Evolutionary conservation across 2,329 filamentous ascomycete genomes (phyloP).

Genomic region (Xylariomycetidae sp.): DNA sequence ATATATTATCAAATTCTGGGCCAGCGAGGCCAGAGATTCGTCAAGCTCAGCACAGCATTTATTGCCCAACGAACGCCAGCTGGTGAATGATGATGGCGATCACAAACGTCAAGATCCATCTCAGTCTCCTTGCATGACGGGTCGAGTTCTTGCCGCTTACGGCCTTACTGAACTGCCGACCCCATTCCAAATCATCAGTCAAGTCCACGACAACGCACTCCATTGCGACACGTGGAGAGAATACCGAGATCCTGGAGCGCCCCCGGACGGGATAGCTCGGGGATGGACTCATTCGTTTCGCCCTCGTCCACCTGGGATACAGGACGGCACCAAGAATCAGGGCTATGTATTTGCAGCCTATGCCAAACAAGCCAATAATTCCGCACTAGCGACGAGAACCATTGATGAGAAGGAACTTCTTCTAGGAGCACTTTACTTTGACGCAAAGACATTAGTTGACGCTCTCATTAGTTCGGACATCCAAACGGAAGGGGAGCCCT

Average conservation of each 20-base stretch:
- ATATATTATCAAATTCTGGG: conserved; percentile 57
- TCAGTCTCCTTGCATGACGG: conserved; percentile 6
- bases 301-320: conserved; percentile 2
- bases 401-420: conserved; percentile 9
- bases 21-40: conserved; percentile 23
- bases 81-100: background rate
- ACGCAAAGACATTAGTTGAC: conserved; percentile 11
- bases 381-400: conserved; percentile 9
- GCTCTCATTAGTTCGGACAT: too few relatives aligned
- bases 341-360: conserved; percentile 18
- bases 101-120: background rate
- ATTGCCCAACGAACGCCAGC: background rate
- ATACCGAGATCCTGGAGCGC: conserved; percentile 13
- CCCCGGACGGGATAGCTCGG: conserved; percentile 11
- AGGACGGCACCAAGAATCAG: conserved; percentile 7
- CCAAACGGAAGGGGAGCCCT: too few relatives aligned
- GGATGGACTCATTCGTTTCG: conserved; percentile 15
- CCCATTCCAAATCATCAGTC: conserved; percentile 15
- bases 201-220: conserved; percentile 13
- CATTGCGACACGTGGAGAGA: conserved; percentile 14
- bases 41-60: conserved; percentile 12
- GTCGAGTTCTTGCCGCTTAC: conserved; percentile 15
- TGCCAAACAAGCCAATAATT: conserved; percentile 8
- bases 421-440: conserved; percentile 9
- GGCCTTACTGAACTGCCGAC: conserved; percentile 13